These are phyloP conservation scores for Tolypocladium nubicola DNA, from an alignment of 2,329 filamentous ascomycete species.

Conservation along the genomic window DNA sequence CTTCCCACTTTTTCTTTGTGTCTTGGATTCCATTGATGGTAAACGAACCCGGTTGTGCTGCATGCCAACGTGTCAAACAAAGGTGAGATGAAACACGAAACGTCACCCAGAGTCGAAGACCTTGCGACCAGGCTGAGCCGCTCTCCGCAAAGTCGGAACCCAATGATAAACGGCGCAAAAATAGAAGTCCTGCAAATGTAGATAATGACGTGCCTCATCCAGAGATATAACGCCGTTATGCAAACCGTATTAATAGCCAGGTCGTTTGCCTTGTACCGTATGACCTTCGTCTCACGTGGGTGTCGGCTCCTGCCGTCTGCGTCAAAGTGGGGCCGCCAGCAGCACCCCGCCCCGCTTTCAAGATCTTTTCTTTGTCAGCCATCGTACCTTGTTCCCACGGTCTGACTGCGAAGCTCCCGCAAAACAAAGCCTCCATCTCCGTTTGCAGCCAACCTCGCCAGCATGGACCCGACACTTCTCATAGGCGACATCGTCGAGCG, in stretches of 20 bases:
- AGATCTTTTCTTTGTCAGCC: conserved; percentile 1
- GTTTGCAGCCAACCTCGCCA: neutral
- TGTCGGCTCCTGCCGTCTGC: conserved; percentile 1
- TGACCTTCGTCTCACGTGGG: conserved; percentile 3
- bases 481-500: conserved; percentile 76
- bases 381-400: neutral
- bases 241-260: too few species aligned
- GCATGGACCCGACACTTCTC: conserved; percentile 39
- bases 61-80: neutral
- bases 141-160: neutral
- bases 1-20: neutral
- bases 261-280: too few species aligned
- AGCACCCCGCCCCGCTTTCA: conserved; percentile 1
- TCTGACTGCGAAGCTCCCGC: neutral
- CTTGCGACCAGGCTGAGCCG: neutral
- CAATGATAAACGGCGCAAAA: neutral
- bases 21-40: neutral
- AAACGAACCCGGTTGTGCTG: neutral
- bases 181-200: neutral
- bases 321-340: neutral
- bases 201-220: too few species aligned
- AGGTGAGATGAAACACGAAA: neutral
- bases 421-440: neutral
- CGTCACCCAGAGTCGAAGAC: neutral
- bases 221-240: too few species aligned